Base-by-base conservation (phyloP, 1,284 basidiomycete genomes). In the Apiotrichum porosum region DNA sequence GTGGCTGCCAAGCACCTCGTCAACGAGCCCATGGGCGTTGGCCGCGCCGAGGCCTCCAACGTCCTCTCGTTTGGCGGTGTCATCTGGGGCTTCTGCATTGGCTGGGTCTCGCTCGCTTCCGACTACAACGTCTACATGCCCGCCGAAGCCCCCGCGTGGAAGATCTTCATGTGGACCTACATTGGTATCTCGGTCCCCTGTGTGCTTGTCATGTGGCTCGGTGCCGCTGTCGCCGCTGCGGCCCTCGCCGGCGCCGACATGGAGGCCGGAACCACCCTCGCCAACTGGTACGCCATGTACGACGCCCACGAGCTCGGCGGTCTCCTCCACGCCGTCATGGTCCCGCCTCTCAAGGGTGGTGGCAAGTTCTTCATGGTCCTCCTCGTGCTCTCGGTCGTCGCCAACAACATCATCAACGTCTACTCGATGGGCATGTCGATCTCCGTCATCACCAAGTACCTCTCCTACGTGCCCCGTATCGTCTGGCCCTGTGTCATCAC, bases 81-180 rank as follows among this genome's bases (percentile, higher is more conserved):
- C 39, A 60, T 63, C 43, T 62, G 55, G 40, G 52, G 63, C 28
- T 69, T 65, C 58, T 37, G 52, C 19, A 54, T 62, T 24, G 73
- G 73, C 33, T 74, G 73, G 73, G 57, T 62, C 9, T 65, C 61
- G n/a, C 58, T 75, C 39, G 70, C 71, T 4, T 54, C 49, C 23
- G 66, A 69, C 46, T 74, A 73, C 65, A 73, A 71, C 48, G 72
- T 74, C 52, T 72, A 75, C 62, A 65, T 72, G 52, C 71, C 71
- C 9, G 60, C 58, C 32, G 58, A 67, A n/a, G 64, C 71, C 1
- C 54, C 65, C n/a, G 30, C 47, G 17, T 62, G 54, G 56, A 66
- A 65, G 47, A 60, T 74, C 41, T 75, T 74, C 49, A 30, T 40
- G 22, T 68, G 61, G 58, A 75, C 73, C 13, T 74, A 71, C 49